Base-by-base conservation (phyloP, 202 grass and related monocot species). In the Carex sylvatica region DNA sequence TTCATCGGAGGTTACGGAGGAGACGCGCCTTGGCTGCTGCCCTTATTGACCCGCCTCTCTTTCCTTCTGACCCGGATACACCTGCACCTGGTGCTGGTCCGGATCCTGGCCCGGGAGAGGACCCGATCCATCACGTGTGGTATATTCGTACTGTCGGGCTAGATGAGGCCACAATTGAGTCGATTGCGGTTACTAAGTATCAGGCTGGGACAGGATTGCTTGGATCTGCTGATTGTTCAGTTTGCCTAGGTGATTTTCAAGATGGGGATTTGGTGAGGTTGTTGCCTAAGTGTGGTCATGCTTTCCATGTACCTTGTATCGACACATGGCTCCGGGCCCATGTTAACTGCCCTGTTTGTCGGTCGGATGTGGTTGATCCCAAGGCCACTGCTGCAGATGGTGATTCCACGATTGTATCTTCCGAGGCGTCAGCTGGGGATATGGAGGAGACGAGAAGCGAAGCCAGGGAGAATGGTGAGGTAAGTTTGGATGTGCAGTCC, bases 321-420 rank as follows among this genome's bases (percentile, higher is more conserved):
- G 94, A 97, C 78, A 92, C 88, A 18, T 97, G 94, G 94, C 88
- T 97, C 63, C 90, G 94, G 38, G 85, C 90, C 5, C 92, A 97
- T 78, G 85, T 94, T 84, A 97, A 83, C 83, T 97, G 92, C 59
- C 94, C 94, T 7, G 59, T 97, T 38, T 97, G 92, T 83, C 90
- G 94, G 2, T 83, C 92, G 44, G 54, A 80, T 6, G 82, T 91
- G 61, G 76, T 80, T 49, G 85, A 74, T 59, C 70, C 92, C 13
- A 38, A 70, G 38, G 87, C 63, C 74, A 9, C 78, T 5, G 47
- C 52, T 24, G 19, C 64, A 5, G 79, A 2, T 31, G 78, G 2
- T 30, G 80, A 82, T 36, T 52, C 80, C 68, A 70, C 83, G 0
- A 70, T 55, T 1, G 20, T 19, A 26, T 66, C 47, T 24, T 70